Base-by-base conservation (phyloP, 2,329 filamentous ascomycete species). In the Neofusicoccum umdonicola region DNA sequence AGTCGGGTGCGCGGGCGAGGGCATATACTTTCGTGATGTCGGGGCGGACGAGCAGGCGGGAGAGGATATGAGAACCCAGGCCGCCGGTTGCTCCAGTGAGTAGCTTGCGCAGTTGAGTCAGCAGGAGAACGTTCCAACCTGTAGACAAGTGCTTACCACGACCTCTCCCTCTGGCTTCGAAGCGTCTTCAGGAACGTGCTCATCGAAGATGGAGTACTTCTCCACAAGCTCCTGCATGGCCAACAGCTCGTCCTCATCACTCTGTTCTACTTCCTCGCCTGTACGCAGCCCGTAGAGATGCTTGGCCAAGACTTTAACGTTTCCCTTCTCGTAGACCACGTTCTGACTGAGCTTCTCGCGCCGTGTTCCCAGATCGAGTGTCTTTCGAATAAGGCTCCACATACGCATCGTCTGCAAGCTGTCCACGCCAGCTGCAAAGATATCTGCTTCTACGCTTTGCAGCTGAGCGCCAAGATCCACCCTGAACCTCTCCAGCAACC, bases 1-100 rank as follows among this genome's bases (percentile, higher is more conserved):
- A 69, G 11, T 74, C 75, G 0, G 74, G 69, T 1, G 83, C 83
- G 35, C 85, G 79, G 6, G 85, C 81, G 2, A 86, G 78, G 61
- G 82, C 83, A 76, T 84, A 86, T 1, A 87, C 76, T 6, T 76
- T 76, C 2, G 69, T 64, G 5, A 78, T 72, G 35, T 71, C 64
- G 6, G 70, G 58, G 1, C 69, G 69, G 4, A 51, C 64, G 19
- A 75, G 69, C 1, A 80, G 67, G 44, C 76, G 70, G 1, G 72
- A 65, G 1, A 87, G 79, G 1, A 88, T 77, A 67, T 89, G 87
- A 0, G 85, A 80, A 1, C 88, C 88, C 0, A 90, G 78, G 1
- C 87, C 88, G 0, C 88, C 88, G 0, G 88, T 90, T 0, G 84
- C 83, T 1, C 88, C 88, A 0, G 88, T 90, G 3, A 90, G 72